Conservation (phyloP, 1,284 basidiomycete genomes). For the Ceraceosorus guamensis region DNA sequence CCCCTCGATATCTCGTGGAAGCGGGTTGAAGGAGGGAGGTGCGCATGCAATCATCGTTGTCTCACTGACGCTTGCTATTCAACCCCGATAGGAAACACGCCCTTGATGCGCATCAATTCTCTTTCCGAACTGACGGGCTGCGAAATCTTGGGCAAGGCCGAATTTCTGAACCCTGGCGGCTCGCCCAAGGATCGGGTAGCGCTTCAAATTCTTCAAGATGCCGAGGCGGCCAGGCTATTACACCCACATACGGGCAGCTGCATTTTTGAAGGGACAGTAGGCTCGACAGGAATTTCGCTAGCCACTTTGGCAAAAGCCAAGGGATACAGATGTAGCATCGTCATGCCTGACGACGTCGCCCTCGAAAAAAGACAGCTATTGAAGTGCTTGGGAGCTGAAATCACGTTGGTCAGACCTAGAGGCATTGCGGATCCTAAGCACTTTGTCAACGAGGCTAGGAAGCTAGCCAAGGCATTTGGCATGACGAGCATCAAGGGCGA, state of each 20-base stretch:
- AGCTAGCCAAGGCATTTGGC: slow-evolving; percentile 33
- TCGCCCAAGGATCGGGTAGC: slow-evolving; percentile 97
- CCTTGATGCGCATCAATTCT: slow-evolving; percentile 81
- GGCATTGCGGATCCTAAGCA: slow-evolving; percentile 45
- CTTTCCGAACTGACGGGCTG: slow-evolving; percentile 82
- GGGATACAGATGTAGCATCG: slow-evolving; percentile 46
- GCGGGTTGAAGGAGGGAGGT: too few relatives aligned
- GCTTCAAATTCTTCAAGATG: slow-evolving; percentile 68
- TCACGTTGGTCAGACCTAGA: slow-evolving; percentile 58
- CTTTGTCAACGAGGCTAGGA: slow-evolving; percentile 45
- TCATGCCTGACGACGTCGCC: slow-evolving; percentile 57
- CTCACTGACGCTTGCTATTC: not conserved
- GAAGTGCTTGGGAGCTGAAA: slow-evolving; percentile 73
- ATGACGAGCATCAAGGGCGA: slow-evolving; percentile 7
- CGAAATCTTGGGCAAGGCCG: slow-evolving; percentile 64
- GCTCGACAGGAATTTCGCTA: slow-evolving; percentile 92
- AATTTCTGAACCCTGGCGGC: slow-evolving; percentile 90
- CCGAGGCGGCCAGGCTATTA: slow-evolving; percentile 74
- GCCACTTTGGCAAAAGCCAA: slow-evolving; percentile 74
- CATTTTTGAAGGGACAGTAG: slow-evolving; percentile 95
- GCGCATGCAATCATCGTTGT: not conserved
- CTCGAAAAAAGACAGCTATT: slow-evolving; percentile 82
- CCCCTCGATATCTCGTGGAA: too few relatives aligned
- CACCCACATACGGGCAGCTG: slow-evolving; percentile 81
- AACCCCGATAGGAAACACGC: slow-evolving; percentile 72